Percentiles rank a stretch among this genome's conserved stretches.
phyloP scores from a whole-genome alignment of 2,329 filamentous ascomycete genomes.

The Pseudocercospora musae region DNA sequence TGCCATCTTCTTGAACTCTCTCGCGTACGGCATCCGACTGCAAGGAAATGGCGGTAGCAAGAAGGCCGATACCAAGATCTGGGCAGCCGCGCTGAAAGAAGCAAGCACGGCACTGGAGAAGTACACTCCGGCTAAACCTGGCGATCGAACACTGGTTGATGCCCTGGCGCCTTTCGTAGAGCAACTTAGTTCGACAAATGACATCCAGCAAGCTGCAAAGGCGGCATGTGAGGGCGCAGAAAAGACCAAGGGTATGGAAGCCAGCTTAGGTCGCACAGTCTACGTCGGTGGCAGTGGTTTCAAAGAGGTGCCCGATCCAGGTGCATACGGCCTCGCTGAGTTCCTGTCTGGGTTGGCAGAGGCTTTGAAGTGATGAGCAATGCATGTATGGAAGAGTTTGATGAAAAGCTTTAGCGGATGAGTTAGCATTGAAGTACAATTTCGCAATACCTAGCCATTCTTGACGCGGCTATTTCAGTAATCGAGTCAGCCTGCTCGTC shows the following conservation, averaged over 20 bases:
- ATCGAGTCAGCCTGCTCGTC: slow-evolving; percentile 3
- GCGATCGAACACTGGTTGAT: slow-evolving; percentile 88
- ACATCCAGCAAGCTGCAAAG: slow-evolving; percentile 68
- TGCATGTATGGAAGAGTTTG: neutral
- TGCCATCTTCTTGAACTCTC: slow-evolving; percentile 86
- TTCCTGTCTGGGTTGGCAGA: slow-evolving; percentile 78
- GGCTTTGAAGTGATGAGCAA: slow-evolving; percentile 36
- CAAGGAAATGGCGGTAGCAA: slow-evolving; percentile 43
- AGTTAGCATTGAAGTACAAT: slow-evolving; percentile 12
- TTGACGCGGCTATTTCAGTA: slow-evolving; percentile 6
- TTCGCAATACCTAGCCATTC: slow-evolving; percentile 20
- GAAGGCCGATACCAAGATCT: slow-evolving; percentile 45
- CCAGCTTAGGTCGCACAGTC: slow-evolving; percentile 77
- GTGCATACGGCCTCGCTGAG: slow-evolving; percentile 73
- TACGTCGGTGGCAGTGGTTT: slow-evolving; percentile 76
- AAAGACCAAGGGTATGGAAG: slow-evolving; percentile 86
- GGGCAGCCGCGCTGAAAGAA: slow-evolving; percentile 66
- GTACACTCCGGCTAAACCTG: slow-evolving; percentile 86
- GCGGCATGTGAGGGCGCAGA: slow-evolving; percentile 74
- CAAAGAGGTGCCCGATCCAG: slow-evolving; percentile 70
- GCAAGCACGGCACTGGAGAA: slow-evolving; percentile 68
- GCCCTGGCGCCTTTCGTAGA: slow-evolving; percentile 85
- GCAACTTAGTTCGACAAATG: slow-evolving; percentile 61
- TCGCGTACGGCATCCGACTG: slow-evolving; percentile 64
- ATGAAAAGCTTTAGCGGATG: slow-evolving; percentile 6